phyloP scores from a whole-genome alignment of 345 rosid genomes.

The Linum lewisii region DNA sequence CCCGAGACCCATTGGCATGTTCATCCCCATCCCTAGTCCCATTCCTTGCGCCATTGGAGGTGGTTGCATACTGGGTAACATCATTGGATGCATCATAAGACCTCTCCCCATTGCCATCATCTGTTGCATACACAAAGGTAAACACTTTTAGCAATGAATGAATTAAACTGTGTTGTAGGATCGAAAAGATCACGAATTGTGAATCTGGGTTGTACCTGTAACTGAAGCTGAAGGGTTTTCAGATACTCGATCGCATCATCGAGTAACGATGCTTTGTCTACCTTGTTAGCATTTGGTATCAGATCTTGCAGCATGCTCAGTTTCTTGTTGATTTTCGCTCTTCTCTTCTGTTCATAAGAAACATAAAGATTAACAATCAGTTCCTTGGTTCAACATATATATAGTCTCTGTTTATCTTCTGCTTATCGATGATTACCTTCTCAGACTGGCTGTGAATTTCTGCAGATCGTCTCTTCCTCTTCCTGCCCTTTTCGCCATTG shows the following conservation, averaged over 20 bases:
- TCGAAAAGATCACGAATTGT: neutral
- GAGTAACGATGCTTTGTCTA: constrained; percentile 55
- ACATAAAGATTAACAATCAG: neutral
- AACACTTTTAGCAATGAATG: neutral
- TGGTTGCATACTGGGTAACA: constrained; percentile 28
- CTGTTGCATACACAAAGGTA: constrained; percentile 22
- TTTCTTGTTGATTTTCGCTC: constrained; percentile 55
- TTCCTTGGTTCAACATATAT: too few relatives aligned
- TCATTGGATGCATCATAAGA: constrained; percentile 28
- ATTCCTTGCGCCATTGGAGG: constrained; percentile 19
- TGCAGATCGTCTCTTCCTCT: constrained; percentile 30
- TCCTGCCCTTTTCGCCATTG: constrained; percentile 17
- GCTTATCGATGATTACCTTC: constrained; percentile 29
- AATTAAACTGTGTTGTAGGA: neutral
- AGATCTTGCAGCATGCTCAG: constrained; percentile 55
- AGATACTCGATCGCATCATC: constrained; percentile 62
- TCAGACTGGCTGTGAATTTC: constrained; percentile 32
- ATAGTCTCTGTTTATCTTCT: too few relatives aligned
- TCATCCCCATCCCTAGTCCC: constrained; percentile 23
- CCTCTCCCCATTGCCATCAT: constrained; percentile 47
- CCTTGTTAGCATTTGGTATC: constrained; percentile 62
- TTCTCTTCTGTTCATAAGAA: constrained; percentile 34
- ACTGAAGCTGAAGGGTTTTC: constrained; percentile 60
- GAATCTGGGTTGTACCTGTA: constrained; percentile 38
- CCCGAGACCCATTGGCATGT: constrained; percentile 28